These are phyloP conservation scores for Picea abies DNA, from an alignment of 83 land plant species.

Conservation along the genomic window DNA sequence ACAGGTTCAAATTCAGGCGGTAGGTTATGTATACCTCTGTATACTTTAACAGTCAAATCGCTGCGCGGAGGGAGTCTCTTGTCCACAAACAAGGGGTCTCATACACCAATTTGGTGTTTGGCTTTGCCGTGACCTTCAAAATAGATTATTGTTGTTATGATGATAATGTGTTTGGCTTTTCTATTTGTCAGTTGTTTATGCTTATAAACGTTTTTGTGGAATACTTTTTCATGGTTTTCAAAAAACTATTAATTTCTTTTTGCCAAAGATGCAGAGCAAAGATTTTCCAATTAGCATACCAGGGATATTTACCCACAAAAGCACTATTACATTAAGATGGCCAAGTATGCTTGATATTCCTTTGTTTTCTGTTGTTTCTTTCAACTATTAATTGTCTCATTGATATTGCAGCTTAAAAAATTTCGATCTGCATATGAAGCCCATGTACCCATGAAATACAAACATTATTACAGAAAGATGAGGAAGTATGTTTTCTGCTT, in stretches of 20 bases:
- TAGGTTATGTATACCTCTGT: no score
- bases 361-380: not conserved
- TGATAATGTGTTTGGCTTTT: no score
- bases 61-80: no score
- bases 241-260: not conserved
- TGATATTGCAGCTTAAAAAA: slow-evolving; percentile 73
- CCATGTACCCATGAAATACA: slow-evolving; percentile 96
- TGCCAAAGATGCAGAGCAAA: not conserved
- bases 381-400: not conserved
- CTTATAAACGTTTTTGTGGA: not conserved
- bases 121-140: no score
- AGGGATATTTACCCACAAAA: not conserved
- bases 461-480: slow-evolving; percentile 80
- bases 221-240: not conserved
- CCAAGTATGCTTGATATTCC: not conserved
- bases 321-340: not conserved
- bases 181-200: not conserved
- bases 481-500: slow-evolving; percentile 62
- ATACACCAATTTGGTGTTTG: no score
- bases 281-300: not conserved
- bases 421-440: slow-evolving; percentile 71
- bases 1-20: no score
- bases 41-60: no score
- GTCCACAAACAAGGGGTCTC: no score
- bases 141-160: no score